Base-by-base conservation (phyloP, 257 asterid species). In the Rehmannia glutinosa region DNA sequence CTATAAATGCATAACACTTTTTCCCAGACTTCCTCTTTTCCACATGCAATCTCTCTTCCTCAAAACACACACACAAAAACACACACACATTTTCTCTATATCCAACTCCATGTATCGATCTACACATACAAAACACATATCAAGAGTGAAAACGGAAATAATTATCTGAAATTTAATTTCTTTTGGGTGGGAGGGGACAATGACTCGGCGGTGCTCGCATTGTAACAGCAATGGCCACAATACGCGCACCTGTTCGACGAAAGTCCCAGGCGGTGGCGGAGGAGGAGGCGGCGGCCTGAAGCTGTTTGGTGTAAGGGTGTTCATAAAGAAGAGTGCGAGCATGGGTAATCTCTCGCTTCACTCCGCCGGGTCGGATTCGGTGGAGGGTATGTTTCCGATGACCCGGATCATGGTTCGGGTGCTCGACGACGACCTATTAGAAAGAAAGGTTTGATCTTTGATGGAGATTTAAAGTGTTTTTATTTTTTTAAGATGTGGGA, bases 191-290 rank as follows among this genome's bases (percentile, higher is more conserved):
- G 38, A 32, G 38, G 51, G 27, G 68, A 13, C 10, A 43, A 74
- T 87, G 96, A 82, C 85, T 61, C 85, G 96, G 74, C 81, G 86
- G 53, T 85, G 90, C 75, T 81, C 92, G 41, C 89, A 82, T 77
- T 90, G 92, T 50, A 71, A 77, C 83, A 75, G 79, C 83, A 79
- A 81, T 64, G 90, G 88, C 45, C 90, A 82, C 67, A 82, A 72
- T 75, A 70, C 82, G 49, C 76, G 86, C 39, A 79, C 85, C 8
- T 84, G 91, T 62, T 77, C 88, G 36, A 8, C 64, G 30, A 62
- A 43, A n/a, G n/a, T n/a, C n/a, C n/a, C n/a, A n/a, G n/a, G n/a
- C 47, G 49, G 50, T 1, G 36, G 64, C 65, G 54, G 68, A 8
- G 75, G 72, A 1, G 13, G 62, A 1, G 73, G 62, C 3, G 69